phyloP scores from a whole-genome alignment of 2,329 filamentous ascomycete genomes.

The Diaporthe australafricana region DNA sequence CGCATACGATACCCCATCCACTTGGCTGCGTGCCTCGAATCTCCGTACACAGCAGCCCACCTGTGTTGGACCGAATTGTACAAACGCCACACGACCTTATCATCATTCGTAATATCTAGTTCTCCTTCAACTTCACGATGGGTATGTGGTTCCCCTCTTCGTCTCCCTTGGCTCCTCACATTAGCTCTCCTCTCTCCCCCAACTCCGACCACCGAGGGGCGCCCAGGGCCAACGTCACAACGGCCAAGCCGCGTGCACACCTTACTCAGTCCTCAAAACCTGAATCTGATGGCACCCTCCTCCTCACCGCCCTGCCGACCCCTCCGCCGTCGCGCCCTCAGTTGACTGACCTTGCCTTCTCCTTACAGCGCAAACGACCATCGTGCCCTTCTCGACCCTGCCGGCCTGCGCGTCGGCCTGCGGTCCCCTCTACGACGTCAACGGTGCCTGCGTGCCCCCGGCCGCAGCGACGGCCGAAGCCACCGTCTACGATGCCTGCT shows the following conservation, averaged over 20 bases:
- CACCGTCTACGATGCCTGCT: conserved; percentile 74
- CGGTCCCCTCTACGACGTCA: conserved; percentile 74
- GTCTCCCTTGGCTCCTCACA: neutral
- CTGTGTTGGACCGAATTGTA: neutral
- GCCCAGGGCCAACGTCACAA: neutral
- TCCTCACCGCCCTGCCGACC: neutral
- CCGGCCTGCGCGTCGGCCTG: conserved; percentile 73
- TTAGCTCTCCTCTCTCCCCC: neutral
- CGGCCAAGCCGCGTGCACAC: conserved; percentile 9
- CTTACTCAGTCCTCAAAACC: conserved; percentile 15
- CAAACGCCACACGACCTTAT: conserved; percentile 8
- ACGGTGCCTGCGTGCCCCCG: conserved; percentile 76
- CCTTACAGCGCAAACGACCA: conserved; percentile 57
- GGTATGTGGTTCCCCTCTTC: conserved; percentile 24
- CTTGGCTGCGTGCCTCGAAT: conserved; percentile 2
- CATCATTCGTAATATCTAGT: conserved; percentile 24
- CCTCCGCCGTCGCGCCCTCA: neutral
- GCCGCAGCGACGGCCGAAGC: conserved; percentile 59
- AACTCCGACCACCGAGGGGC: neutral
- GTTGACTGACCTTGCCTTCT: conserved; percentile 1
- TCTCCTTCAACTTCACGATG: conserved; percentile 25
- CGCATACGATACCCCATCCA: conserved; percentile 4
- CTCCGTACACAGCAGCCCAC: neutral
- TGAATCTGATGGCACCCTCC: neutral
- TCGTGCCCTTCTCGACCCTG: conserved; percentile 68